A percentile compares a stretch with the other conserved stretches of the same genome.
These are phyloP conservation scores for Scleroderma citrinum DNA, from an alignment of 768 basidiomycete species.

Conservation along the genomic window DNA sequence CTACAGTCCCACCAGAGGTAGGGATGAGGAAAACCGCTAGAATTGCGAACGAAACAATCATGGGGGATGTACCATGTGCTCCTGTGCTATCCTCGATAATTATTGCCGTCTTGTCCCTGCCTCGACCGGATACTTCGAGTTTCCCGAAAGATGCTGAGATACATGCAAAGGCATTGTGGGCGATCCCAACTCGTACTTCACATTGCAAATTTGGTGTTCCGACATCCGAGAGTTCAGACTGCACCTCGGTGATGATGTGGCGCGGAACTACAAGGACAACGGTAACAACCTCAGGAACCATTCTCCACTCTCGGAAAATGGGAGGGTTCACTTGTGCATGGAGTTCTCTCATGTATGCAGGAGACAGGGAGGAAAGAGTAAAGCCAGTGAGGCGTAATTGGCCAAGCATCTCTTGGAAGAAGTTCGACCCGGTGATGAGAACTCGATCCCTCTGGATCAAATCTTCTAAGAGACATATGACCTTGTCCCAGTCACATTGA, in stretches of 20 bases:
- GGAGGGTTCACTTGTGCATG: slow-evolving; percentile 2
- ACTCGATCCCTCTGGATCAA: slow-evolving; percentile 7
- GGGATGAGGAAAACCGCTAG: slow-evolving; percentile 9
- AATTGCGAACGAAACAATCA: slow-evolving; percentile 19
- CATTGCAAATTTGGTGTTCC: slow-evolving; percentile 19
- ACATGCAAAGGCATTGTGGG: slow-evolving; percentile 12
- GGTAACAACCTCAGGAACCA: slow-evolving; percentile 26
- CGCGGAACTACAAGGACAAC: slow-evolving; percentile 31
- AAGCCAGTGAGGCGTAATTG: slow-evolving; percentile 35
- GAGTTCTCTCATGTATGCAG: slow-evolving; percentile 8
- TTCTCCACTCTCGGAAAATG: slow-evolving; percentile 27
- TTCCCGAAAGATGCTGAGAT: slow-evolving; percentile 18
- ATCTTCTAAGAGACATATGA: slow-evolving; percentile 31
- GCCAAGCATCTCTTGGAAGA: slow-evolving; percentile 44
- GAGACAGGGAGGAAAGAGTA: slow-evolving; percentile 15
- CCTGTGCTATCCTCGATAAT: slow-evolving; percentile 3
- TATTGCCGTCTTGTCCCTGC: slow-evolving; percentile 10
- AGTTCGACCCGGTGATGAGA: slow-evolving; percentile 22
- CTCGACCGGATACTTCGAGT: slow-evolving; percentile 12
- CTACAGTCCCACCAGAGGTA: slow-evolving; percentile 9
- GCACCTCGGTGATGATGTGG: slow-evolving; percentile 15
- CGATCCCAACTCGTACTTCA: slow-evolving; percentile 7
- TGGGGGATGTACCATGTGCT: slow-evolving; percentile 5
- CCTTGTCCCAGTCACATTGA: slow-evolving; percentile 36
- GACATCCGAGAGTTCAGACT: slow-evolving; percentile 14